Evolutionary conservation across 1,139 yeast genomes (phyloP), one percentile per base, ranked within the genome.

Genomic region (Saccharomyces hybrid): DNA sequence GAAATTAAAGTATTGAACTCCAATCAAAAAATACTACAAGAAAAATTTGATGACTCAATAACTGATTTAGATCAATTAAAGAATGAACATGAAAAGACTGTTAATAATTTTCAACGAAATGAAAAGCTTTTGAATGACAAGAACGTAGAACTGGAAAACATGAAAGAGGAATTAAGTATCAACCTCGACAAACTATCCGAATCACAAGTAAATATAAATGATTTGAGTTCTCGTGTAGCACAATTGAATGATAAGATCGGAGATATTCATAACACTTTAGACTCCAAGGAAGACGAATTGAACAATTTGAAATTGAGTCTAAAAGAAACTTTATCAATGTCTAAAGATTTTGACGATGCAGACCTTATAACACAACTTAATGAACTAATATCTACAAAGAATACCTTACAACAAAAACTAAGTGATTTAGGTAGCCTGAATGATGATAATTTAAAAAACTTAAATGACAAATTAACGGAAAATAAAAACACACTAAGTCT

Each of bases 1-100:
- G 71, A 68, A 53, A 53, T 68, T 12, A 57, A 61, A 32, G 64
- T 67, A 66, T 53, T 65, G 14, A 65, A 61, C 24, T 66, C 68
- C 49, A 68, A 68, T 52, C 66, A 67, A 52, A 64, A 61, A 31
- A 61, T 68, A 31, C 48, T 68, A 27, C 68, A 66, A 48, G 64
- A 60, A n/a, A 68, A 68, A 56, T 68, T 64, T 53, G 68, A 67
- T 51, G 52, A 53, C 24, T 47, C 60, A 14, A 51, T 55, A 11
- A 46, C 54, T 28, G 65, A 63, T 44, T 32, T 57, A 38, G 61
- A 62, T 28, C 52, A 51, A 5, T 53, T 48, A 48, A 59, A 49
- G 34, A 44, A 46, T 11, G 53, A 48, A 5, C 34, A 48, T 31
- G 53, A 56, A 32, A 28, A 29, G 8, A 53, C 31, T 7, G 19